phyloP scores from a whole-genome alignment of 768 basidiomycete genomes.

The Lactifluus piperatus region DNA sequence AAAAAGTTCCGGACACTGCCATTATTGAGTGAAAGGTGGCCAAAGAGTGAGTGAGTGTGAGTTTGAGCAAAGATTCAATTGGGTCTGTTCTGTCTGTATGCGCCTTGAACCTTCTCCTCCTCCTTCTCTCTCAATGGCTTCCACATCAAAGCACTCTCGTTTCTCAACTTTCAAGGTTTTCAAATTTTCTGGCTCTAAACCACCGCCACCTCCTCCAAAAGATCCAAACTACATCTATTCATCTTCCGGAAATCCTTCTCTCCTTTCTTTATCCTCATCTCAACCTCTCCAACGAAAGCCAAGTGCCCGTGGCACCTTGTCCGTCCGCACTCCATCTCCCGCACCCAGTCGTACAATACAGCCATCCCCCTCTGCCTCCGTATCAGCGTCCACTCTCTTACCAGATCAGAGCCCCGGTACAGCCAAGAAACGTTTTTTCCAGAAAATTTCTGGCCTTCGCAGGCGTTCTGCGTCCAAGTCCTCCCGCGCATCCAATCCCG shows the following conservation, averaged over 20 bases:
- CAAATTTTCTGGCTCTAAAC: slow-evolving; percentile 13
- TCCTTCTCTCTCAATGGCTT: slow-evolving; percentile 2
- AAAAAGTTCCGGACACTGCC: background rate
- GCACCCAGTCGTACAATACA: slow-evolving; percentile 12
- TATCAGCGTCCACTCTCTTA: background rate
- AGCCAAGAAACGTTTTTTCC: slow-evolving; percentile 14
- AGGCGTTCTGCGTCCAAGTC: slow-evolving; percentile 15
- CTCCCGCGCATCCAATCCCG: background rate
- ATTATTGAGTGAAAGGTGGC: background rate
- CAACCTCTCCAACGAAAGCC: background rate
- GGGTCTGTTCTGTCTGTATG: no score
- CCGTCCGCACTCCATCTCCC: slow-evolving; percentile 8
- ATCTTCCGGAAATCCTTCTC: slow-evolving; percentile 4
- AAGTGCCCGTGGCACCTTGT: background rate
- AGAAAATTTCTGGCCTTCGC: slow-evolving; percentile 13
- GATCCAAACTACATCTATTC: slow-evolving; percentile 14
- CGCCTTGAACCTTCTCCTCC: no score
- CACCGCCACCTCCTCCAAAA: slow-evolving; percentile 17
- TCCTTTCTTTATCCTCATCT: slow-evolving; percentile 11
- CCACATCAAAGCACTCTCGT: slow-evolving; percentile 13
- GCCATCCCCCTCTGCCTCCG: background rate
- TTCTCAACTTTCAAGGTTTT: slow-evolving; percentile 20
- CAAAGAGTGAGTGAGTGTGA: no score
- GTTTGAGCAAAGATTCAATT: no score
- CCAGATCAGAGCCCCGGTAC: background rate